phyloP scores from a whole-genome alignment of 2,329 filamentous ascomycete species.

The Trichoderma oligosporum region DNA sequence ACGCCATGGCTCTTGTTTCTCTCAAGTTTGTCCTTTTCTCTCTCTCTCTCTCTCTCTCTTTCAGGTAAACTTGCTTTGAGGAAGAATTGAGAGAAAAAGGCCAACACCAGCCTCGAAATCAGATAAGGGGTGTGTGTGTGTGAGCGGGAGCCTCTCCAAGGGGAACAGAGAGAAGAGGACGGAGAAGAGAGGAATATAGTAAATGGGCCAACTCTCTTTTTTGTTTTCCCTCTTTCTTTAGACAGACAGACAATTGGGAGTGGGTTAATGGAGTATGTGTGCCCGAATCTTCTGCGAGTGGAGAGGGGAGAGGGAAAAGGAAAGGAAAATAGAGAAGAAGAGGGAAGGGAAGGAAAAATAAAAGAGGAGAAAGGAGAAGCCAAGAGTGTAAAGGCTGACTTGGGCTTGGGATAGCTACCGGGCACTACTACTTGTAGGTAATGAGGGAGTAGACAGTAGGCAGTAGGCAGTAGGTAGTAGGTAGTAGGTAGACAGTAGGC shows the following conservation, averaged over 20 bases:
- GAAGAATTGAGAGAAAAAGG: neutral
- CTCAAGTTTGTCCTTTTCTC: too few relatives aligned
- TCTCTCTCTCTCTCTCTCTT: too few relatives aligned
- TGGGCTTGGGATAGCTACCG: too few relatives aligned
- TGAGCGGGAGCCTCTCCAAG: too few relatives aligned
- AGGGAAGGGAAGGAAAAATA: neutral
- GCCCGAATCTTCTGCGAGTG: neutral
- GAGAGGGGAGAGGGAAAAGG: neutral
- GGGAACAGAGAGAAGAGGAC: neutral
- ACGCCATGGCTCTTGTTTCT: constrained; percentile 41
- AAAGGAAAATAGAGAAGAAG: constrained; percentile 1
- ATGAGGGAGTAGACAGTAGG: too few relatives aligned
- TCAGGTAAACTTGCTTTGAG: neutral
- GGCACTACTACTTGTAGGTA: too few relatives aligned
- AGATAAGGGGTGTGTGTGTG: too few relatives aligned
- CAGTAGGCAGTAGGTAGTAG: too few relatives aligned
- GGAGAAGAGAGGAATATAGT: constrained; percentile 9
- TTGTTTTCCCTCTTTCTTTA: neutral
- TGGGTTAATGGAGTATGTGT: too few relatives aligned
- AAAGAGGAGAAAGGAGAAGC: neutral
- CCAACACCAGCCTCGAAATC: too few relatives aligned
- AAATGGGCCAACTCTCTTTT: constrained; percentile 4
- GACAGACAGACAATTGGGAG: too few relatives aligned
- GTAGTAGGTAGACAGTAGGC: too few relatives aligned
- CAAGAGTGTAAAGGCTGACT: neutral